These are phyloP conservation scores for Lycium ferocissimum DNA, from an alignment of 257 asterid species.

Conservation along the genomic window DNA sequence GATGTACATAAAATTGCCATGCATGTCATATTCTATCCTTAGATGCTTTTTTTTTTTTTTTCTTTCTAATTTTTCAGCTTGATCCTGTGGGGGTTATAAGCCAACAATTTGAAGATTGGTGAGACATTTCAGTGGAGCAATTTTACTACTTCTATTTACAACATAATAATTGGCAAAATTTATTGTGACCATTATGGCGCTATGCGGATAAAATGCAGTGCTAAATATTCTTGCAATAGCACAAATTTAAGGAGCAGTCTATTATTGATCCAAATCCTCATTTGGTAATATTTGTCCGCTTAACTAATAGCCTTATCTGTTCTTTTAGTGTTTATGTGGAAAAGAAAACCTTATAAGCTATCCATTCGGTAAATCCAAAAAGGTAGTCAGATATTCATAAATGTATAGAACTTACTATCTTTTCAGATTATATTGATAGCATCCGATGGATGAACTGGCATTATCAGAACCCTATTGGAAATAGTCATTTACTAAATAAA, in stretches of 20 bases:
- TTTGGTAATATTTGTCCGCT: conserved; percentile 60
- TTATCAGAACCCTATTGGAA: neutral
- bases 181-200: conserved; percentile 97
- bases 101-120: conserved; percentile 92
- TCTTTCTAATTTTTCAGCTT: too few relatives aligned
- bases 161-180: conserved; percentile 92
- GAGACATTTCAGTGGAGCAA: conserved; percentile 99
- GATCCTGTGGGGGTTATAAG: conserved; percentile 93
- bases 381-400: neutral
- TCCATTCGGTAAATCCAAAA: conserved; percentile 15
- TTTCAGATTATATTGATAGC: neutral
- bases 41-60: too few relatives aligned
- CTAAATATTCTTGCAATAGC: conserved; percentile 93
- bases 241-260: conserved; percentile 98
- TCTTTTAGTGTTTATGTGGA: neutral
- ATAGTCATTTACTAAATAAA: neutral
- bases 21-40: too few relatives aligned
- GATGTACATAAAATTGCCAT: too few relatives aligned
- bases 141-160: conserved; percentile 96
- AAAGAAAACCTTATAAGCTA: neutral
- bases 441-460: neutral
- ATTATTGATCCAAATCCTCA: conserved; percentile 98
- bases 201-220: conserved; percentile 97
- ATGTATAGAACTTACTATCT: conserved; percentile 1
- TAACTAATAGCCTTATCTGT: neutral